Evolutionary conservation across 345 rosid genomes (phyloP), one percentile per base, ranked within the genome.

Genomic region (Boechera divaricarpa): DNA sequence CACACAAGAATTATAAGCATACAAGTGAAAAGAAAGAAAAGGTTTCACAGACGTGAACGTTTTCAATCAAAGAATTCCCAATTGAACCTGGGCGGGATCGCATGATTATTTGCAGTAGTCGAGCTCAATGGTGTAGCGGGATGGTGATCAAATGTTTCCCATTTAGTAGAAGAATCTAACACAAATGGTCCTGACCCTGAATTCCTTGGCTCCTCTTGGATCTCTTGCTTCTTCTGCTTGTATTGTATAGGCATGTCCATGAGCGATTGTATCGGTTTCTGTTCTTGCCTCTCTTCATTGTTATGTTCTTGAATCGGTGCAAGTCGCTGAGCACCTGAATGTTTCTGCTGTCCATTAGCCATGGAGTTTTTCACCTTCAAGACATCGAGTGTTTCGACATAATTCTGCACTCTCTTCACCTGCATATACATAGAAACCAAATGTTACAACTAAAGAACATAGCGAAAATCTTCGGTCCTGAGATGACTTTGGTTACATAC

Each of bases 371-470:
- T 96, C n/a, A 87, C 77, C 86, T 93, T 96, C 82, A 96, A 84
- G 79, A 80, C 63, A 81, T 96, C 99, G 56, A 96, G 76, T 36
- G 93, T 87, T 77, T 96, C 98, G 0, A 96, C 99, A 77, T 82
- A 96, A 77, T 86, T 90, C 63, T 96, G 99, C 59, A 96, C 98
- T 86, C 98, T 93, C 57, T 65, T 86, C 83, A 93, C 99, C 99
- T 94, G 28, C 64, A 81, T 13, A 42, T 35, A 44, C 42, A 79
- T 56, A 42, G 2, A 70, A 16, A 62, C 1, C 39, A 44, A 45
- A 70, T 32, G 33, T 62, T 63, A 26, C 44, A 57, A 35, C 33
- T 32, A 35, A 56, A 64, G 33, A 51, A 72, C 36, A 8, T 26
- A 7, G 4, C 8, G 2, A 13, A 29, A 48, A 32, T 10, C 31